Percentiles rank a stretch among this genome's conserved stretches.
Evolutionary conservation across 257 asterid genomes (phyloP).

Genomic region (Przewalskia tangutica): DNA sequence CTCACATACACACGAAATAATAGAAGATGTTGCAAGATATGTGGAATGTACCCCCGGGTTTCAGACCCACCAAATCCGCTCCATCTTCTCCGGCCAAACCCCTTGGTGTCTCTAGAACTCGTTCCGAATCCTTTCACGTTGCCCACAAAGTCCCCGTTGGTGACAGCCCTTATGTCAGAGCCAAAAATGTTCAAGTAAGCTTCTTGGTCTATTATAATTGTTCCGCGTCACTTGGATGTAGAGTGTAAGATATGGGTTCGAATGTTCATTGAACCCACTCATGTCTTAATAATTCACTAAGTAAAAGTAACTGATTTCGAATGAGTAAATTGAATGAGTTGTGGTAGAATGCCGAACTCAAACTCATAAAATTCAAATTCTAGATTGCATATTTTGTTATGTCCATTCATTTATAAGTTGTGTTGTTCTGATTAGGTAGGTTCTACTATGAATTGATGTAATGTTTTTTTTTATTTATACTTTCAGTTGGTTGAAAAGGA

Average conservation of each 20-base stretch:
- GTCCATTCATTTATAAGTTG: not conserved
- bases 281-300: not conserved
- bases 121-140: constrained; percentile 64
- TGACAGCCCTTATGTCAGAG: constrained; percentile 82
- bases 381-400: not conserved
- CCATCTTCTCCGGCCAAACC: constrained; percentile 94
- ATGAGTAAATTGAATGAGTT: not conserved
- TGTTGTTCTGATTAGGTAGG: not conserved
- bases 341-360: not conserved
- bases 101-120: constrained; percentile 57
- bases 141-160: constrained; percentile 93
- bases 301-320: not conserved
- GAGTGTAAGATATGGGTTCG: too few species aligned
- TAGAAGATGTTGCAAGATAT: constrained; percentile 63
- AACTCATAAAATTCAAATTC: not conserved
- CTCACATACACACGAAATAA: not conserved
- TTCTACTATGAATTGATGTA: not conserved
- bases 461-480: not conserved
- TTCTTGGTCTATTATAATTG: too few species aligned
- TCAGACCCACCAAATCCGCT: constrained; percentile 83
- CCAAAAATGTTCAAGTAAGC: constrained; percentile 88
- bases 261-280: not conserved
- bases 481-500: constrained; percentile 85
- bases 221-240: too few species aligned
- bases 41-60: constrained; percentile 90